phyloP scores from a whole-genome alignment of 129 eudicot genomes.

The Artemisia tridentata region DNA sequence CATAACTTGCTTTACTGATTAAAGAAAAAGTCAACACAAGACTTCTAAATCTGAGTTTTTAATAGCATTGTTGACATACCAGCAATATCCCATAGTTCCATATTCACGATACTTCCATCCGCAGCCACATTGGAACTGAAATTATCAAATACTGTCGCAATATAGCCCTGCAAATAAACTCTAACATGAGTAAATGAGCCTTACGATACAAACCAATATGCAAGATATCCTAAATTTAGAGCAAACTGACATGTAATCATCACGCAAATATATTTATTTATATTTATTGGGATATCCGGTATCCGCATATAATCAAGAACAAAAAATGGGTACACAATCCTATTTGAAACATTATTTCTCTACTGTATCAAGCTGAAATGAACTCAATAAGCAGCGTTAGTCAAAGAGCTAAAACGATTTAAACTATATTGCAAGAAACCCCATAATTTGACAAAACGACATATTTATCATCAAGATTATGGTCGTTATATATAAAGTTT shows the following conservation, averaged over 20 bases:
- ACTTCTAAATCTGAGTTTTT: not conserved
- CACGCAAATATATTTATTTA: not conserved
- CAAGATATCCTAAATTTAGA: not conserved
- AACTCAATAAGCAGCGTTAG: not conserved
- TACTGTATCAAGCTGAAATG: not conserved
- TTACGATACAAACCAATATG: slow-evolving; percentile 17
- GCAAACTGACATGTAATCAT: not conserved
- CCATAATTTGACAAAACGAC: slow-evolving; percentile 18
- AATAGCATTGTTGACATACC: slow-evolving; percentile 35
- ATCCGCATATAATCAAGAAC: not conserved
- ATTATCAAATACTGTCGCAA: slow-evolving; percentile 92
- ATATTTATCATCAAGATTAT: slow-evolving; percentile 18
- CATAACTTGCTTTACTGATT: slow-evolving; percentile 93
- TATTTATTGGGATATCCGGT: slow-evolving; percentile 5
- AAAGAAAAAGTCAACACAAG: slow-evolving; percentile 78
- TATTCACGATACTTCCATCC: slow-evolving; percentile 90
- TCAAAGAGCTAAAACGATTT: slow-evolving; percentile 9
- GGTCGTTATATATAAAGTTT: not conserved
- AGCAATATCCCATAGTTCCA: slow-evolving; percentile 97
- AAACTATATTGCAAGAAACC: slow-evolving; percentile 19
- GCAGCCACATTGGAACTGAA: slow-evolving; percentile 95
- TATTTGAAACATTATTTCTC: too few relatives aligned
- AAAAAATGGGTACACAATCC: not conserved
- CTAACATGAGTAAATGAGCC: slow-evolving; percentile 12
- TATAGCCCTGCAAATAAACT: slow-evolving; percentile 69